phyloP scores from a whole-genome alignment of 2,329 filamentous ascomycete genomes.

The Mollisia scopiformis region DNA sequence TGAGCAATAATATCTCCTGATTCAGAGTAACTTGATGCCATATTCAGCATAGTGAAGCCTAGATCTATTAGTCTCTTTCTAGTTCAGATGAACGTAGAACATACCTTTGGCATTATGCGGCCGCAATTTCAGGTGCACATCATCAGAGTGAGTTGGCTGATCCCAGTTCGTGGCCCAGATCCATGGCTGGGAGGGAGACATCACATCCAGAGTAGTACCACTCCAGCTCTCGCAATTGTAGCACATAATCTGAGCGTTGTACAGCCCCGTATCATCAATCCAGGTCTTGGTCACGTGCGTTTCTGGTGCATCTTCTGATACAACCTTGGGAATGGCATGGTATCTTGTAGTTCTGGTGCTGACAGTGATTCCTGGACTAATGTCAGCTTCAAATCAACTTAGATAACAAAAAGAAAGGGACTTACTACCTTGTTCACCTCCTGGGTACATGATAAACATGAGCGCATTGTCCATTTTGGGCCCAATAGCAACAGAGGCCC shows the following conservation, averaged over 20 bases:
- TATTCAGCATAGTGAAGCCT: neutral
- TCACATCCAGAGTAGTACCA: slow-evolving; percentile 1
- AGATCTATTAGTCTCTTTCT: neutral
- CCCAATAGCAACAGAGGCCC: slow-evolving; percentile 18
- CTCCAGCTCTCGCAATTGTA: slow-evolving; percentile 17
- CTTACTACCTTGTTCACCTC: slow-evolving; percentile 11
- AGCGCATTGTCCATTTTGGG: slow-evolving; percentile 11
- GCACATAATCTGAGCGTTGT: slow-evolving; percentile 15
- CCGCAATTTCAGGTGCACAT: slow-evolving; percentile 6
- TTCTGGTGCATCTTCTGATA: neutral
- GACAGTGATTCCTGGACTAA: slow-evolving; percentile 10
- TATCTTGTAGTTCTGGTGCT: slow-evolving; percentile 10
- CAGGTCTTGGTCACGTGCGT: slow-evolving; percentile 11
- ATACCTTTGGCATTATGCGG: slow-evolving; percentile 9
- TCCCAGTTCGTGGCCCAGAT: slow-evolving; percentile 16
- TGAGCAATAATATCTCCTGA: neutral
- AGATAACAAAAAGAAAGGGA: neutral
- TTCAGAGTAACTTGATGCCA: neutral
- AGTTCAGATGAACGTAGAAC: neutral
- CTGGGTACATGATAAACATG: slow-evolving; percentile 22
- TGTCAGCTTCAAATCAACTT: neutral
- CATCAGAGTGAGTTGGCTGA: slow-evolving; percentile 7
- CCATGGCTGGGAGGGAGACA: slow-evolving; percentile 11
- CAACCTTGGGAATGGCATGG: slow-evolving; percentile 6
- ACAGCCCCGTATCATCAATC: slow-evolving; percentile 3